Conservation (phyloP, 306 rosid species). For the Clitoria ternatea region DNA sequence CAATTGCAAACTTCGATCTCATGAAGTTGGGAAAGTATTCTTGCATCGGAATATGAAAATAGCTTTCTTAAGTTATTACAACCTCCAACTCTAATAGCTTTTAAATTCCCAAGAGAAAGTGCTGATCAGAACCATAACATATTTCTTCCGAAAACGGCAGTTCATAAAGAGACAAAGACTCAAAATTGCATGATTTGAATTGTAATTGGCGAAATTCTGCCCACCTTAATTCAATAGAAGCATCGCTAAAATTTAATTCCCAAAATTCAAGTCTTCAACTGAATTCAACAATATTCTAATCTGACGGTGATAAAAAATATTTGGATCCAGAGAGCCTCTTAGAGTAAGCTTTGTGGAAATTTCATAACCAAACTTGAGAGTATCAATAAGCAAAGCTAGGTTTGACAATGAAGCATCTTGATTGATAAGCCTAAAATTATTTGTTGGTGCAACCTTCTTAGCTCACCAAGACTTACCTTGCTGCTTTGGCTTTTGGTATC, state of each 20-base stretch:
- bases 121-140: neutral
- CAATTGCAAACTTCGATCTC: neutral
- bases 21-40: neutral
- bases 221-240: neutral
- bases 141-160: neutral
- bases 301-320: neutral
- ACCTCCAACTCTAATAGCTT: neutral
- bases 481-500: neutral
- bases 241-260: neutral
- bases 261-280: neutral
- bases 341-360: neutral
- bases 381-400: no score
- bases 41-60: neutral
- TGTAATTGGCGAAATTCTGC: neutral
- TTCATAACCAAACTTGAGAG: neutral
- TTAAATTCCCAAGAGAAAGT: neutral
- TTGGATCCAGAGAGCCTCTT: neutral
- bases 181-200: neutral
- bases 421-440: neutral
- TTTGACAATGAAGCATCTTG: neutral
- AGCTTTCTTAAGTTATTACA: constrained; percentile 13
- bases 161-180: neutral
- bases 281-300: neutral
- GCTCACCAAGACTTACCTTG: constrained; percentile 3
- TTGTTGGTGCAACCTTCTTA: neutral